phyloP scores from a whole-genome alignment of 2,329 filamentous ascomycete species.

The Penicillium aurantiogriseum region DNA sequence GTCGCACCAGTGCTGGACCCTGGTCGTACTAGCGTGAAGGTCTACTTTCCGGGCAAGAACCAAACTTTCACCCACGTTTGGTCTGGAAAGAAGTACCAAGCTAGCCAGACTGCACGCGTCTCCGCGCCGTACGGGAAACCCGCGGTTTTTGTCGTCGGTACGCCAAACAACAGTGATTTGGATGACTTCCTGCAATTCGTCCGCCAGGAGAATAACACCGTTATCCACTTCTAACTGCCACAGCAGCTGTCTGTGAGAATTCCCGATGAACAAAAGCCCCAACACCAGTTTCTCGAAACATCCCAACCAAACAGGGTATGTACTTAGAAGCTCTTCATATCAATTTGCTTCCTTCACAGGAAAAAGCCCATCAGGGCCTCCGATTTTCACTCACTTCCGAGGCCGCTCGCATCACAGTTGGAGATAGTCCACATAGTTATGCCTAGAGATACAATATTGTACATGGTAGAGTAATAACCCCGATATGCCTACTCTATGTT shows the following conservation, averaged over 20 bases:
- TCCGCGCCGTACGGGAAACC: slow-evolving; percentile 22
- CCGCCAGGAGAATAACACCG: slow-evolving; percentile 17
- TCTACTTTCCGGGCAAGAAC: slow-evolving; percentile 21
- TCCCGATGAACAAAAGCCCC: background rate
- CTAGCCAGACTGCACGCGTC: slow-evolving; percentile 15
- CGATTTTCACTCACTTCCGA: background rate
- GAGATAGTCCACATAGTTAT: background rate
- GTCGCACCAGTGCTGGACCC: slow-evolving; percentile 25
- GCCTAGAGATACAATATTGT: background rate
- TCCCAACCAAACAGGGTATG: background rate
- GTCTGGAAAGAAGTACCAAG: slow-evolving; percentile 18
- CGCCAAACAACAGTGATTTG: slow-evolving; percentile 16
- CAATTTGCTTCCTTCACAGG: background rate
- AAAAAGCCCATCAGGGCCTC: background rate
- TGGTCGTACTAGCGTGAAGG: slow-evolving; percentile 15
- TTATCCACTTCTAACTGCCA: slow-evolving; percentile 10
- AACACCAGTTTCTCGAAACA: background rate
- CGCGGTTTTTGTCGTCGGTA: slow-evolving; percentile 21
- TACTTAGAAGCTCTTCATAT: background rate
- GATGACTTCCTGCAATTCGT: slow-evolving; percentile 22
- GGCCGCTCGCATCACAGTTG: background rate
- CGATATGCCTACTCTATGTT: background rate
- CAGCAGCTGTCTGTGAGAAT: accelerated
- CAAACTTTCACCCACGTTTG: slow-evolving; percentile 22
- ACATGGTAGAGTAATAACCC: background rate